Base-by-base conservation (phyloP, 768 basidiomycete genomes). In the Mycena polygramma region DNA sequence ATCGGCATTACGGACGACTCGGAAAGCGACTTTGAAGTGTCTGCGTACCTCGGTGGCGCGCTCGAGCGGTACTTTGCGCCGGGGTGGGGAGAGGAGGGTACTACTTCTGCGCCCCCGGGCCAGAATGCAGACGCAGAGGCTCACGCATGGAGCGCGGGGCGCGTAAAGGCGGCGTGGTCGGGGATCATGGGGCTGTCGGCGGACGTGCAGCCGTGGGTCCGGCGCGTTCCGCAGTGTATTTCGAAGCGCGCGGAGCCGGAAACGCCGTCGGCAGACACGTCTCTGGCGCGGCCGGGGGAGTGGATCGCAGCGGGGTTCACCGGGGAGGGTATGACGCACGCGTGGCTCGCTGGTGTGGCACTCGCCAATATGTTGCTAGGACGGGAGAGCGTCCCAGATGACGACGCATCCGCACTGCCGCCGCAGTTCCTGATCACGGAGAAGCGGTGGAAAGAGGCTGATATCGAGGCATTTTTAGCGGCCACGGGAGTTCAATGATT, bases 301-400 rank as follows among this genome's bases (percentile, higher is more conserved):
- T 93, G 92, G 92, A 84, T 93, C 19, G 82, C 89, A 19, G 91
- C 90, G 15, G 92, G 91, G 6, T 93, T 90, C 75, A 84, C 86
- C 0, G 92, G 92, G 0, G 92, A 94, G 72, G 92, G 92, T 2
- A 92, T 92, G 92, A 87, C 87, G 6, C 87, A 91, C 71, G 91
- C 89, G 0, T 92, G 91, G 90, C 76, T 90, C 77, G 84, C 89
- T 65, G 87, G 88, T 6, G 83, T 85, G 64, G 89, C 88, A 10
- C 77, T 92, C 22, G 91, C 89, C 14, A 73, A 81, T 61, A 91
- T 91, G 91, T 80, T 94, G 6, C 78, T 90, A 5, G 86, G 82
- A 3, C 30, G 30, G 30, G 30, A 30, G 6, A 30, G 30, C 30
- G 30, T 30, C 30, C 30, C 30, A 30, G 30, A 30, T 6, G 30